phyloP scores from a whole-genome alignment of 2,329 filamentous ascomycete species.

The Endoconidiophora laricicola region DNA sequence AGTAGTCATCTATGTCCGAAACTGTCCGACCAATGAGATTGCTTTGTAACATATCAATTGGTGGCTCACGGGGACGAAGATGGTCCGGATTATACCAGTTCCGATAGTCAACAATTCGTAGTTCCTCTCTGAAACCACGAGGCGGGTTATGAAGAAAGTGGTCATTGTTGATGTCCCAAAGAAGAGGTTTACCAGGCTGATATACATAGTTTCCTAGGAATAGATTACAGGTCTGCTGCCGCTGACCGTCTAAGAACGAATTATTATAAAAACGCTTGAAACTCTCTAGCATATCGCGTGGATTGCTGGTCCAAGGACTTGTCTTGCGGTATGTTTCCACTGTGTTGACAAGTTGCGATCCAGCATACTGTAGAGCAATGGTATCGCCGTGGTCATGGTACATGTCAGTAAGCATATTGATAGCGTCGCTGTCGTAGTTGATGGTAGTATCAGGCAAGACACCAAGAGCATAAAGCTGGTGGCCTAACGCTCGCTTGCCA shows the following conservation, averaged over 20 bases:
- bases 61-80: constrained; percentile 44
- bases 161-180: constrained; percentile 90
- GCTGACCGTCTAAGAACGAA: constrained; percentile 91
- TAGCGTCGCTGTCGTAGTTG: constrained; percentile 86
- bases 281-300: constrained; percentile 95
- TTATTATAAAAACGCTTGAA: constrained; percentile 99
- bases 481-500: constrained; percentile 78
- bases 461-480: constrained; percentile 82
- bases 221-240: constrained; percentile 93
- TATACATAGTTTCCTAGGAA: constrained; percentile 96
- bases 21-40: not conserved
- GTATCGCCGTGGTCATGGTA: constrained; percentile 96
- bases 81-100: constrained; percentile 69
- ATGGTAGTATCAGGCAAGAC: constrained; percentile 65
- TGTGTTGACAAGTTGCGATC: constrained; percentile 93
- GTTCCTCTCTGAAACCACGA: constrained; percentile 44
- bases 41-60: constrained; percentile 19
- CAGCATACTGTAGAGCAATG: constrained; percentile 93
- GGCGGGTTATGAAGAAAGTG: constrained; percentile 90
- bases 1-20: constrained; percentile 73
- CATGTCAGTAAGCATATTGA: constrained; percentile 96
- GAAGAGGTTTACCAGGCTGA: constrained; percentile 71
- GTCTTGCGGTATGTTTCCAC: constrained; percentile 99
- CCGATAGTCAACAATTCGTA: constrained; percentile 53
- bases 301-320: constrained; percentile 96